Percentiles rank a stretch among this genome's conserved stretches.
phyloP scores from a whole-genome alignment of 2,329 filamentous ascomycete genomes.

The Fusarium aywerte region DNA sequence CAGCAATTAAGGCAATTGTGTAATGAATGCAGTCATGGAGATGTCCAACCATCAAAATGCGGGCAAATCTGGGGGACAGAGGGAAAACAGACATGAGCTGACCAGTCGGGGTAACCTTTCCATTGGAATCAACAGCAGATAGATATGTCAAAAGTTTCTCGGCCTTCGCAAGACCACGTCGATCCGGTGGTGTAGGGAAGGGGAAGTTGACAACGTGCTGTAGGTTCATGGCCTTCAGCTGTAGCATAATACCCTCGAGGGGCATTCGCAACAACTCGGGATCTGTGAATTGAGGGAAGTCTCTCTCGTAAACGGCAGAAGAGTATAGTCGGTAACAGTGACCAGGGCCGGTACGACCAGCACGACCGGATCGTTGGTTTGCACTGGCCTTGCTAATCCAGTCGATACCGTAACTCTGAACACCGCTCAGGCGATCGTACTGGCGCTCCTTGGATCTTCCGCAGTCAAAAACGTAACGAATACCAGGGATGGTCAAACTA shows the following conservation, averaged over 20 bases:
- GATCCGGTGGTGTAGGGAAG: constrained; percentile 90
- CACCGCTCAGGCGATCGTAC: constrained; percentile 87
- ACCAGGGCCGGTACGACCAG: constrained; percentile 92
- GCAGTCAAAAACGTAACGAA: constrained; percentile 95
- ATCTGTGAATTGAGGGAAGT: constrained; percentile 85
- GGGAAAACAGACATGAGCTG: constrained; percentile 89
- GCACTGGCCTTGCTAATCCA: constrained; percentile 99
- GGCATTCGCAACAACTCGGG: constrained; percentile 92
- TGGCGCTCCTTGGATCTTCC: constrained; percentile 92
- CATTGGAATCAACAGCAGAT: constrained; percentile 77
- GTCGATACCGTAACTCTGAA: constrained; percentile 93
- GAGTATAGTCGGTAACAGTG: constrained; percentile 97
- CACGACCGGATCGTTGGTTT: constrained; percentile 89
- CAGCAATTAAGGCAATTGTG: constrained; percentile 88
- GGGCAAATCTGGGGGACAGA: constrained; percentile 87
- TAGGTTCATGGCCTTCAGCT: constrained; percentile 94
- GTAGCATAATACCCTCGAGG: constrained; percentile 90
- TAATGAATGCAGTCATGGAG: constrained; percentile 84
- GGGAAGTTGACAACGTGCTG: constrained; percentile 93
- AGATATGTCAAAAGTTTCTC: constrained; percentile 89
- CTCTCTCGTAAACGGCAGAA: constrained; percentile 90
- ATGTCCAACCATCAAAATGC: constrained; percentile 90
- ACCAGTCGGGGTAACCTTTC: constrained; percentile 82
- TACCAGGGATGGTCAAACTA: constrained; percentile 94
- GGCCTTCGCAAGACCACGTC: constrained; percentile 79